Percentiles rank a stretch among this genome's conserved stretches.
Evolutionary conservation across 805 yeast species (phyloP).

Genomic region (Kodamaea leandrae): DNA sequence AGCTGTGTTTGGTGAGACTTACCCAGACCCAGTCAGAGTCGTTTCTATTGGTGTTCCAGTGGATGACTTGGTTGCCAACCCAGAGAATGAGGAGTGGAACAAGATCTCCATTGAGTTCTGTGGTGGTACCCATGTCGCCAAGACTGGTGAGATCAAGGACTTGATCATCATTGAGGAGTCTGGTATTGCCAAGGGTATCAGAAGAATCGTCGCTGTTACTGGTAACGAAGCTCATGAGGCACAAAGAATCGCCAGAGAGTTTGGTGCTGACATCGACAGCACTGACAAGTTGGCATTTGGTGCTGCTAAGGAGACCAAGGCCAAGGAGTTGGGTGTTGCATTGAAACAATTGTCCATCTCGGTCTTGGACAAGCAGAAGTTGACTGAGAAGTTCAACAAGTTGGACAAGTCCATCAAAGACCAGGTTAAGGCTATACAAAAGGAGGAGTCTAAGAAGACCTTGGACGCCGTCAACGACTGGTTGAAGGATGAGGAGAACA

Average conservation of each 20-base stretch:
- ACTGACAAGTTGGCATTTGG: constrained; percentile 69
- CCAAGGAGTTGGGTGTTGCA: constrained; percentile 81
- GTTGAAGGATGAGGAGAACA: constrained; percentile 47
- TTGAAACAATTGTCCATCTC: constrained; percentile 82
- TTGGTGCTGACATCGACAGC: constrained; percentile 55
- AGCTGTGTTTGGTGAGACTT: constrained; percentile 98
- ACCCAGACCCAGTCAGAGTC: constrained; percentile 98
- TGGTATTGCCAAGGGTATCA: constrained; percentile 97
- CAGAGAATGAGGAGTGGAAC: constrained; percentile 73
- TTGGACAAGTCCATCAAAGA: constrained; percentile 87
- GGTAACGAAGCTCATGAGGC: constrained; percentile 89
- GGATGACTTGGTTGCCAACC: constrained; percentile 71
- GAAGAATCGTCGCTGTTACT: constrained; percentile 97
- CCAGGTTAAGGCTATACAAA: constrained; percentile 81
- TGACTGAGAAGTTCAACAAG: constrained; percentile 70
- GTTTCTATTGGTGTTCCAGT: constrained; percentile 93
- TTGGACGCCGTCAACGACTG: constrained; percentile 71
- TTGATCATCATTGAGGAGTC: constrained; percentile 88
- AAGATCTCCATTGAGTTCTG: constrained; percentile 88
- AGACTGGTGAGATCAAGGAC: constrained; percentile 91
- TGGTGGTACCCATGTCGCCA: constrained; percentile 97
- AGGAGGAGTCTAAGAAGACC: constrained; percentile 80
- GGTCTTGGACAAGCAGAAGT: constrained; percentile 70
- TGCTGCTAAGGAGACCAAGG: constrained; percentile 70
- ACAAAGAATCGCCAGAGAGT: constrained; percentile 78